A percentile compares a stretch with the other conserved stretches of the same genome.
Conservation (phyloP, 352 stramenopile genomes). For the Pythium apleroticum region DNA sequence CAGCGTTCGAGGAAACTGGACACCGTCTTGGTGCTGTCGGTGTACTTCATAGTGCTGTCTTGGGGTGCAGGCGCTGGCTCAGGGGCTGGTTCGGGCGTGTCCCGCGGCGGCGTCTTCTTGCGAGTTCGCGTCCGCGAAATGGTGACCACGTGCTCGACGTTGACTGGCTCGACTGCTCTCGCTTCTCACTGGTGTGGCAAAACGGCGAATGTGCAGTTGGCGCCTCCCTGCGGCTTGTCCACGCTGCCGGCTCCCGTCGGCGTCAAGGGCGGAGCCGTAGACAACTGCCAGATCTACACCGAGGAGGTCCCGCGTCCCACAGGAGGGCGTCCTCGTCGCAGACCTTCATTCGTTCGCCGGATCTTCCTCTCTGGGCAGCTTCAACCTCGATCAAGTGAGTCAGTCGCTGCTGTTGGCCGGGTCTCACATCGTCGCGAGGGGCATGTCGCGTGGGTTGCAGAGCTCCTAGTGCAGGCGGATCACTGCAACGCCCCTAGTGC, state of each 20-base stretch:
- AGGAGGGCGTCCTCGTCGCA: neutral
- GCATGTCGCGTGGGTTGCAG: neutral
- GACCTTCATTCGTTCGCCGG: neutral
- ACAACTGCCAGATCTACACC: slow-evolving; percentile 13
- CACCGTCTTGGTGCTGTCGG: slow-evolving; percentile 24
- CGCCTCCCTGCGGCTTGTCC: neutral
- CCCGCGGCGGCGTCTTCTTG: neutral
- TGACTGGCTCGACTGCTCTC: slow-evolving; percentile 1
- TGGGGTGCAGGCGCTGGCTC: neutral
- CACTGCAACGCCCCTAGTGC: neutral
- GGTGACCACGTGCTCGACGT: slow-evolving; percentile 1
- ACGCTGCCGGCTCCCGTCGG: neutral
- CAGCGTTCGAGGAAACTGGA: slow-evolving; percentile 38
- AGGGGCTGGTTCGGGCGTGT: neutral
- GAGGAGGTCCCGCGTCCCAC: slow-evolving; percentile 11
- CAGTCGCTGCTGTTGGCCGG: neutral
- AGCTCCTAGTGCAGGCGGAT: neutral
- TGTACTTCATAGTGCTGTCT: slow-evolving; percentile 29
- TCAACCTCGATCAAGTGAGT: neutral
- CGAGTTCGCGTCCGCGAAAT: slow-evolving; percentile 24
- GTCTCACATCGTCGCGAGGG: neutral
- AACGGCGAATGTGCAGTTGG: slow-evolving; percentile 15
- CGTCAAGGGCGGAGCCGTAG: slow-evolving; percentile 1
- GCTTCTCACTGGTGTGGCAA: slow-evolving; percentile 6
- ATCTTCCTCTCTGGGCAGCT: neutral